Conservation (phyloP, 352 stramenopile genomes). For the Chloridella minuta region DNA sequence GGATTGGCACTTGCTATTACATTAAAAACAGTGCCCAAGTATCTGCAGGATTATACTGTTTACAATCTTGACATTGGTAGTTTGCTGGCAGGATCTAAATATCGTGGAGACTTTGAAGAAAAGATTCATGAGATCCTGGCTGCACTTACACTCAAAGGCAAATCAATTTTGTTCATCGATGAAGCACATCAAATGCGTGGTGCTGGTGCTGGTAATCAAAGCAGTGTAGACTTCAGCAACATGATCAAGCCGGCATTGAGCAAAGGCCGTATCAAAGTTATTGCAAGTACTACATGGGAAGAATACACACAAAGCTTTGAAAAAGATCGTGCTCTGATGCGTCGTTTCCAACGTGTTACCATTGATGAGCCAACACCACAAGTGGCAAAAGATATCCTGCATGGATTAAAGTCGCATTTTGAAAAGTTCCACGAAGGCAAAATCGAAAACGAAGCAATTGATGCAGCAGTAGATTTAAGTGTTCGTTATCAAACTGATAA, state of each 20-base stretch:
- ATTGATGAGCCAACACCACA: too few relatives aligned
- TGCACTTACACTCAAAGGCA: constrained; percentile 45
- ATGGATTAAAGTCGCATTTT: constrained; percentile 27
- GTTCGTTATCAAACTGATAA: constrained; percentile 57
- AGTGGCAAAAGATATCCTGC: too few relatives aligned
- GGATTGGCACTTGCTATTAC: constrained; percentile 72
- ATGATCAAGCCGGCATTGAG: constrained; percentile 85
- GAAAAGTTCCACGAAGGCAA: constrained; percentile 74
- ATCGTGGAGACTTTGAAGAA: constrained; percentile 94
- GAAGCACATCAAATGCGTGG: constrained; percentile 80
- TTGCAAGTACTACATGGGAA: constrained; percentile 79
- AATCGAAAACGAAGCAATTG: constrained; percentile 58
- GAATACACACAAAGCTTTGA: constrained; percentile 91
- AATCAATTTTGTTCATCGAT: constrained; percentile 94
- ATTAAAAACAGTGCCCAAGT: too few relatives aligned
- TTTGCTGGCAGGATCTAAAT: constrained; percentile 88
- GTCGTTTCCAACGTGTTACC: constrained; percentile 72
- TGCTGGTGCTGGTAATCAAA: constrained; percentile 21
- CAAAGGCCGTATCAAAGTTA: constrained; percentile 63
- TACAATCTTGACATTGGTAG: constrained; percentile 57
- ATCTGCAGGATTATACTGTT: too few relatives aligned
- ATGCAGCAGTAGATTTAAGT: constrained; percentile 51
- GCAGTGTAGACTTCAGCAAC: constrained; percentile 84
- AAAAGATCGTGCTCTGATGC: constrained; percentile 83
- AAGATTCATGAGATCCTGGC: constrained; percentile 65